Percentiles rank a stretch among this genome's conserved stretches.
phyloP scores from a whole-genome alignment of 768 basidiomycete species.

The Podaxis sp. region DNA sequence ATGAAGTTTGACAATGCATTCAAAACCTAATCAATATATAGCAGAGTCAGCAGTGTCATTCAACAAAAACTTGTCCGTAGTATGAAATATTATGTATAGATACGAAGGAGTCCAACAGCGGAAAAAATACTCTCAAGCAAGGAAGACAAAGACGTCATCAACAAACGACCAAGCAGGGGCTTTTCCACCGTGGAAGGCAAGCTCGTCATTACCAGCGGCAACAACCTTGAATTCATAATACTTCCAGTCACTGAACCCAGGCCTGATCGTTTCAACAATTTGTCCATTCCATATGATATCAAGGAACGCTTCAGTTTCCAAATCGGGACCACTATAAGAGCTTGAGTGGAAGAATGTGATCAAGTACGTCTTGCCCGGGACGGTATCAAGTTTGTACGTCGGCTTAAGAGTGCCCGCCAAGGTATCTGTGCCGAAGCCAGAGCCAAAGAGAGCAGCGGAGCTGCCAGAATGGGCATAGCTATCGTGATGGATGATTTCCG shows the following conservation, averaged over 20 bases:
- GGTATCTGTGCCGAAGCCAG: conserved; percentile 36
- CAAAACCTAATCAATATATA: no score
- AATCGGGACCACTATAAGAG: conserved; percentile 32
- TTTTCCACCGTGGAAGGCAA: conserved; percentile 41
- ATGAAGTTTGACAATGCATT: no score
- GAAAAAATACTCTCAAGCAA: background rate
- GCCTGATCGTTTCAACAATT: conserved; percentile 29
- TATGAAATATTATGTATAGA: background rate
- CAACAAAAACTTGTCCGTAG: background rate
- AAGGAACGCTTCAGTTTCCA: conserved; percentile 35
- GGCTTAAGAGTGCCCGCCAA: conserved; percentile 39
- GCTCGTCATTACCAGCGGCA: conserved; percentile 35
- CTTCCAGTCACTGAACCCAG: conserved; percentile 39
- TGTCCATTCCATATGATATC: conserved; percentile 45
- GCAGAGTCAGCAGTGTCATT: no score
- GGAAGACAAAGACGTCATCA: conserved; percentile 39
- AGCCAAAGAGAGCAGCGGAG: conserved; percentile 43
- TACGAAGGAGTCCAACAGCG: background rate
- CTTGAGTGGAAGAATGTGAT: conserved; percentile 44
- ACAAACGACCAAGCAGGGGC: conserved; percentile 52
- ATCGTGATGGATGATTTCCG: conserved; percentile 42
- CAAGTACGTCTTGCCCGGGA: conserved; percentile 35
- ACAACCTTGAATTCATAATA: conserved; percentile 35
- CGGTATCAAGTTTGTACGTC: conserved; percentile 31
- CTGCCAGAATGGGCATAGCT: conserved; percentile 41